Evolutionary conservation across 1,139 yeast genomes (phyloP), one percentile per base, ranked within the genome.

Genomic region (Yamadazyma membranifaciens): DNA sequence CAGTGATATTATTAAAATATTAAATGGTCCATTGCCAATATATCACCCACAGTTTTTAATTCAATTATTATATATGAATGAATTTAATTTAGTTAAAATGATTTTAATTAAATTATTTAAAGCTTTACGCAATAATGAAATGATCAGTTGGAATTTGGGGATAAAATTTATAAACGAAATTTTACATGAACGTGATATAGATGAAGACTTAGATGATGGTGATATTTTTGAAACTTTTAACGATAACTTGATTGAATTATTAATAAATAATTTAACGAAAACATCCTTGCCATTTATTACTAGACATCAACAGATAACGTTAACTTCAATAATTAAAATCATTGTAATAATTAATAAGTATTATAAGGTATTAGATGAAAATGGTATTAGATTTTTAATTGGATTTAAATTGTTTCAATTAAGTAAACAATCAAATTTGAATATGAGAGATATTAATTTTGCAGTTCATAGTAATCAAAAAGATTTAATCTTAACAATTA

Each of bases 41-140:
- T 92, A 87, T 54, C 98, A 92, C 55, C 98, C 98, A 0, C 96
- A 89, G 59, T 75, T 88, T 45, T 64, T 92, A 33, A 83, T 89
- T 38, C 97, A 91, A 57, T 69, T 84, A 3, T 60, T 91, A 13
- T 83, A 84, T 53, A 77, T 80, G 52, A 83, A 81, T 28, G 81
- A 84, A 50, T 50, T 75, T 9, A 63, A 65, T 4, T 56, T 81
- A 4, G 94, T 82, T 1, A 74, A 80, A 46, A 74, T 69, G 31
- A 71, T 91, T 1, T 55, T 91, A 20, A 64, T 77, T 4, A 63
- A 69, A 13, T 63, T 91, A 33, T 78, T 79, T 44, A 60, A 74
- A 14, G 65, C 61, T 20, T 57, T 83, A 31, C 62, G 95, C 44
- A 49, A 45, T 10, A 71, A 65, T n/a, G 56, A 55, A 3, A 38